phyloP scores from a whole-genome alignment of 108 stramenopile genomes.

The Nitzschia sp. region DNA sequence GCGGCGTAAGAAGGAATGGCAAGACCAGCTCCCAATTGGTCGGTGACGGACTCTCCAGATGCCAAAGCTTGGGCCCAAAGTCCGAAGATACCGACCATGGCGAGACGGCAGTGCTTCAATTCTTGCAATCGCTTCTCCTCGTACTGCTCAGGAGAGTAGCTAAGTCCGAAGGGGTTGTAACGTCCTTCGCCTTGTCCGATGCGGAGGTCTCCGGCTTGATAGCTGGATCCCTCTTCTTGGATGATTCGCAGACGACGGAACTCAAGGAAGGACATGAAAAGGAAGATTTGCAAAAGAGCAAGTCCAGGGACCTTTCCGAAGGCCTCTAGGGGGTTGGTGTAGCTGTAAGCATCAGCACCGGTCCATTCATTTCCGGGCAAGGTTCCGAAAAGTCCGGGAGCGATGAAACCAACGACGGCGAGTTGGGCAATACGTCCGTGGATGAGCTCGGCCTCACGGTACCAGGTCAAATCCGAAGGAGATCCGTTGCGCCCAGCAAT shows the following conservation, averaged over 20 bases:
- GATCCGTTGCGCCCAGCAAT: slow-evolving; percentile 34
- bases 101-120: slow-evolving; percentile 97
- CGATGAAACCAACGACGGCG: slow-evolving; percentile 95
- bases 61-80: slow-evolving; percentile 80
- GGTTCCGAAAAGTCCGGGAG: slow-evolving; percentile 92
- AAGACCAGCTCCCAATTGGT: slow-evolving; percentile 88
- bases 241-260: slow-evolving; percentile 83
- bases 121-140: slow-evolving; percentile 94
- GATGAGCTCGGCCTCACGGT: slow-evolving; percentile 95
- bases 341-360: slow-evolving; percentile 89
- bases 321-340: slow-evolving; percentile 92
- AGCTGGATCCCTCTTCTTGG: slow-evolving; percentile 72
- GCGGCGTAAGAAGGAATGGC: slow-evolving; percentile 68
- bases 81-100: slow-evolving; percentile 94
- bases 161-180: slow-evolving; percentile 92
- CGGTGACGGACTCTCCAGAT: slow-evolving; percentile 76
- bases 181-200: slow-evolving; percentile 91
- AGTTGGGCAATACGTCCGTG: slow-evolving; percentile 98
- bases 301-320: slow-evolving; percentile 76
- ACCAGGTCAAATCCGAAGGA: slow-evolving; percentile 82
- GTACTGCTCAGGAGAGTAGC: slow-evolving; percentile 95
- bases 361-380: slow-evolving; percentile 92
- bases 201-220: slow-evolving; percentile 82
- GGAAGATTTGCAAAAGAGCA: slow-evolving; percentile 88
- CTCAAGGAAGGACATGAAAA: slow-evolving; percentile 84